A percentile compares a stretch with the other conserved stretches of the same genome.
These are phyloP conservation scores for Lasiodiplodia citricola DNA, from an alignment of 2,329 filamentous ascomycete genomes.

Conservation along the genomic window DNA sequence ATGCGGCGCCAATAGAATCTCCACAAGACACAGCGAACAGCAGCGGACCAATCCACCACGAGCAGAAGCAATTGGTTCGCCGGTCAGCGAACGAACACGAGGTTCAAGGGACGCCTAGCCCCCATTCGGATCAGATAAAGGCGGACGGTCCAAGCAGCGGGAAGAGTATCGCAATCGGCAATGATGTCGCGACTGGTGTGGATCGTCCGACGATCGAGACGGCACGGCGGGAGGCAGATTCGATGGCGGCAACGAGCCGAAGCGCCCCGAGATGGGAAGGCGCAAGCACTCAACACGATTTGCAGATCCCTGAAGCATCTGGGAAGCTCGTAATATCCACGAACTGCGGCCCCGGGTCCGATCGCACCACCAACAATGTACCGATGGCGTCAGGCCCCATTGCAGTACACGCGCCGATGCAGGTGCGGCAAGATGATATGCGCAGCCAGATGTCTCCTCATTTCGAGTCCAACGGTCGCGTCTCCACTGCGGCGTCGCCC, in stretches of 20 bases:
- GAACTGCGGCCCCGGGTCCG: background rate
- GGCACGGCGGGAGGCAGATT: background rate
- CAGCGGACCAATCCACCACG: background rate
- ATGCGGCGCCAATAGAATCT: background rate
- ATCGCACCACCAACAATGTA: background rate
- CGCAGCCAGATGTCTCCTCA: background rate
- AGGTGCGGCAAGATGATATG: background rate
- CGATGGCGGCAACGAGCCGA: background rate
- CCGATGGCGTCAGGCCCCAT: background rate
- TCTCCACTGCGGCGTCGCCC: background rate
- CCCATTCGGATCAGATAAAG: background rate
- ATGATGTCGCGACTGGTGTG: background rate
- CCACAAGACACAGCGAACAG: background rate
- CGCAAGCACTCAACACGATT: background rate
- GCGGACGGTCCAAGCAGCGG: background rate
- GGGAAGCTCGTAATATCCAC: constrained; percentile 4
- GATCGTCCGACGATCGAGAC: background rate
- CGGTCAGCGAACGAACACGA: background rate
- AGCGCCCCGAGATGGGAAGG: background rate
- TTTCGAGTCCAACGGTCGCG: background rate
- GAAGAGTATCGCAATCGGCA: background rate
- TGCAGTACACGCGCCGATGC: background rate
- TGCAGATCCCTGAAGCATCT: background rate
- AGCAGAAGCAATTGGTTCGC: background rate
- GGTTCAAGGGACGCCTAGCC: background rate